phyloP scores from a whole-genome alignment of 139 green algal species.

The Closterium sp. region DNA sequence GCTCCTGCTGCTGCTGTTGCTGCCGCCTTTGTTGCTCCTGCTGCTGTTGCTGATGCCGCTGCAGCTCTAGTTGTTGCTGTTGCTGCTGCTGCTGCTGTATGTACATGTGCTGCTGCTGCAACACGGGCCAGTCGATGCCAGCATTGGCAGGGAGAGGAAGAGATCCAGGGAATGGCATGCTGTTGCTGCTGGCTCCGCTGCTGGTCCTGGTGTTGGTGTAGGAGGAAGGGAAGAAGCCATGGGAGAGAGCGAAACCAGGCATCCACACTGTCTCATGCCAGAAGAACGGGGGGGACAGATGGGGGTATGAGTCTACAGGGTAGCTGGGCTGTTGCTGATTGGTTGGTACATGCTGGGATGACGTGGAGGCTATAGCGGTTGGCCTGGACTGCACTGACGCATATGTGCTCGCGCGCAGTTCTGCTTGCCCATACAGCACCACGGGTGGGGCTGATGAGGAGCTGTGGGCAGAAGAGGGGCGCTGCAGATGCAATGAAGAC shows the following conservation, averaged over 20 bases:
- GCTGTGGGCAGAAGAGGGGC: not conserved
- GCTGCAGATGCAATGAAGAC: not conserved
- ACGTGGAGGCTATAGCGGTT: too few relatives aligned
- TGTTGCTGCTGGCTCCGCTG: not conserved
- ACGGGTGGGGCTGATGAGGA: not conserved
- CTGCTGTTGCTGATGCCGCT: not conserved
- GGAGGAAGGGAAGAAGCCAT: not conserved
- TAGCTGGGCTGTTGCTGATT: not conserved
- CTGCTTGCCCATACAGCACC: not conserved
- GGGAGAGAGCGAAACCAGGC: not conserved
- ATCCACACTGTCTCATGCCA: not conserved
- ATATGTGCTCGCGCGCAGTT: too few relatives aligned
- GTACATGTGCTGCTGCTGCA: not conserved
- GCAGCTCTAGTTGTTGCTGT: not conserved
- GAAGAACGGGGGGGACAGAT: not conserved
- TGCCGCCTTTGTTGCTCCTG: too few relatives aligned
- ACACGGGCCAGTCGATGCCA: not conserved
- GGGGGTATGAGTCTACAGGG: not conserved
- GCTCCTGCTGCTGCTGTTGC: not conserved
- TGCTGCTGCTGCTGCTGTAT: not conserved
- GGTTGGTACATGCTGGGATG: not conserved
- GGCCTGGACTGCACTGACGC: too few relatives aligned
- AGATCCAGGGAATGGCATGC: not conserved
- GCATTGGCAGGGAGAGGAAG: not conserved
- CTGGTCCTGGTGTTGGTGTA: not conserved